Conservation (phyloP, 352 stramenopile species). For the Phytophthora rubi region DNA sequence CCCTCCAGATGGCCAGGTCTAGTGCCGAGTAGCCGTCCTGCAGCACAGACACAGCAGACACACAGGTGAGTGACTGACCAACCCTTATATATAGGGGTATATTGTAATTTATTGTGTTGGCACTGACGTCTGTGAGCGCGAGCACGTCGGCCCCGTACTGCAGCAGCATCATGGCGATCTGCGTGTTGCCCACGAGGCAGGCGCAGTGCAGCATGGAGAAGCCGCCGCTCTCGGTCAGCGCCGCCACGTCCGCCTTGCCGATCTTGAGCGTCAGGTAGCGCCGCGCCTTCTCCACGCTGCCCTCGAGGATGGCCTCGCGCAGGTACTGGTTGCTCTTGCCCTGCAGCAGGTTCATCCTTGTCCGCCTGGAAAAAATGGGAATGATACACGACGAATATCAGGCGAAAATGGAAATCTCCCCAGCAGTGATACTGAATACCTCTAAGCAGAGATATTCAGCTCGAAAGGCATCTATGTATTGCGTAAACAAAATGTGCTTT, state of each 20-base stretch:
- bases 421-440: too few relatives aligned
- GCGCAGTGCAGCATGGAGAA: slow-evolving; percentile 87
- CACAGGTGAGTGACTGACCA: background rate
- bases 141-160: slow-evolving; percentile 80
- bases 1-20: slow-evolving; percentile 84
- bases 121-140: slow-evolving; percentile 71
- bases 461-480: too few relatives aligned
- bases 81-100: too few relatives aligned
- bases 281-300: slow-evolving; percentile 79
- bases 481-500: too few relatives aligned
- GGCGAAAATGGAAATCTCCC: too few relatives aligned
- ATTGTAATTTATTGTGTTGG: too few relatives aligned
- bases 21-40: slow-evolving; percentile 85
- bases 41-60: background rate
- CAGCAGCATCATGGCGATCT: slow-evolving; percentile 90
- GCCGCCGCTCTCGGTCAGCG: slow-evolving; percentile 78
- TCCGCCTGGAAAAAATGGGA: background rate
- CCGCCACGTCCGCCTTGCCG: slow-evolving; percentile 80
- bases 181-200: slow-evolving; percentile 75
- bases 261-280: slow-evolving; percentile 87
- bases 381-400: background rate
- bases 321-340: slow-evolving; percentile 89
- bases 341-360: slow-evolving; percentile 81
- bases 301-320: slow-evolving; percentile 83
- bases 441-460: too few relatives aligned